phyloP scores from a whole-genome alignment of 2,329 filamentous ascomycete genomes.

The Colletotrichum theobromicola region DNA sequence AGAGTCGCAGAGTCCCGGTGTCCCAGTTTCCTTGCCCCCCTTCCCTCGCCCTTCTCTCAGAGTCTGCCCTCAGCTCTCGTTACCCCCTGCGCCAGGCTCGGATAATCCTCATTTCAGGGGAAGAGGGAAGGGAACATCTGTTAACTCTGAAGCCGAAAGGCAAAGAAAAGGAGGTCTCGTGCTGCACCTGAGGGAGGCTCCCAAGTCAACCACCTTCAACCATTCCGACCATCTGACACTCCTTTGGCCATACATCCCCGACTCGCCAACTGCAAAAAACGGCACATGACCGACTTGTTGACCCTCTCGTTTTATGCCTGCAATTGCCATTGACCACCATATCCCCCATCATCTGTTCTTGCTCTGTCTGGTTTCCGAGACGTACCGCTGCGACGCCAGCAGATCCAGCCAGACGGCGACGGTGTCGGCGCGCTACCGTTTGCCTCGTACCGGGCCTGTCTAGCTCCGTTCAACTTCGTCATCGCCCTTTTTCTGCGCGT shows the following conservation, averaged over 20 bases:
- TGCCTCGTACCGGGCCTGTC: neutral
- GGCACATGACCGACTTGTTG: slow-evolving; percentile 12
- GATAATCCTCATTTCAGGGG: slow-evolving; percentile 21
- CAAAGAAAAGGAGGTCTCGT: slow-evolving; percentile 15
- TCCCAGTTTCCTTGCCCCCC: no score
- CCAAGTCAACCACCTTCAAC: slow-evolving; percentile 4
- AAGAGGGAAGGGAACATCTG: neutral
- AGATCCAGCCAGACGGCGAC: neutral
- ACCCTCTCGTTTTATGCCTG: neutral
- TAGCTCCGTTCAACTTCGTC: slow-evolving; percentile 5
- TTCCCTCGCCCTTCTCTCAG: no score
- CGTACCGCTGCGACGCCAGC: neutral
- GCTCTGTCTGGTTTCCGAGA: neutral
- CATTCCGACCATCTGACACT: slow-evolving; percentile 14
- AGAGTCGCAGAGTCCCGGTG: neutral
- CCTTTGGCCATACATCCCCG: neutral
- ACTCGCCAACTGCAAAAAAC: neutral
- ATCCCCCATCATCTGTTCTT: slow-evolving; percentile 1
- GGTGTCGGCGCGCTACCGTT: neutral
- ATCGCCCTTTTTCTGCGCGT: neutral
- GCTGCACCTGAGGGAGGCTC: neutral
- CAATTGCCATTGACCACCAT: neutral
- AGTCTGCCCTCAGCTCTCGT: neutral
- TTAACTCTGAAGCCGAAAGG: neutral
- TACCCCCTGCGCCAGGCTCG: slow-evolving; percentile 10